Conservation (phyloP, 345 rosid species). For the Melastoma malabathricum region DNA sequence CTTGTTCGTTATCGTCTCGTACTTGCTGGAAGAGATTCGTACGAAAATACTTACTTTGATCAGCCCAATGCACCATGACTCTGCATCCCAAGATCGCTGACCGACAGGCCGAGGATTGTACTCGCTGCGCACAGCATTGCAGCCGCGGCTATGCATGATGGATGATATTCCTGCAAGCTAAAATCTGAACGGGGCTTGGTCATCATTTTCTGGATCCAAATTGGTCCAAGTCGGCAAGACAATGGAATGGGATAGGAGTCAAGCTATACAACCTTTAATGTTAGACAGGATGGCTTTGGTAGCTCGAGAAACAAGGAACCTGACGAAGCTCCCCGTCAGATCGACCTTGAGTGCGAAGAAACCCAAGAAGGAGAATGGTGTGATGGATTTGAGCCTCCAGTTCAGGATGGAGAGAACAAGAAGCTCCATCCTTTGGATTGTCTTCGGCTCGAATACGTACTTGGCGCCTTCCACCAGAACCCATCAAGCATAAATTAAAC, state of each 20-base stretch:
- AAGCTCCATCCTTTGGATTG: constrained; percentile 67
- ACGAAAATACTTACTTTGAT: constrained; percentile 46
- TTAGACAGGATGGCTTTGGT: constrained; percentile 63
- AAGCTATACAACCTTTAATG: constrained; percentile 42
- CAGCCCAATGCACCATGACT: constrained; percentile 94
- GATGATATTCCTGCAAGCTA: constrained; percentile 72
- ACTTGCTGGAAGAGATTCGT: not conserved
- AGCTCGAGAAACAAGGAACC: constrained; percentile 55
- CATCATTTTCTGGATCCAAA: too few relatives aligned
- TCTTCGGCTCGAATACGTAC: constrained; percentile 37
- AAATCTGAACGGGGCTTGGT: constrained; percentile 32
- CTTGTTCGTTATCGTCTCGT: too few relatives aligned
- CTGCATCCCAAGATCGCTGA: constrained; percentile 51
- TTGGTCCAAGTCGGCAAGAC: too few relatives aligned
- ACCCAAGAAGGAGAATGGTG: constrained; percentile 47
- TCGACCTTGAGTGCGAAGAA: constrained; percentile 91
- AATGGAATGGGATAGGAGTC: too few relatives aligned
- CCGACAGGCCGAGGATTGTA: constrained; percentile 63
- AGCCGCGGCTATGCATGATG: constrained; percentile 88
- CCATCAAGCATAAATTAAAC: too few relatives aligned
- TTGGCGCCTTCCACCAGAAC: constrained; percentile 36
- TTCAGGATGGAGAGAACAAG: constrained; percentile 34
- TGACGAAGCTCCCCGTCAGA: constrained; percentile 43
- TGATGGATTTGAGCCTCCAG: constrained; percentile 49
- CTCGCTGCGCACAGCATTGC: constrained; percentile 80